phyloP scores from a whole-genome alignment of 2,329 filamentous ascomycete species.

The Paecilomyces niveus region DNA sequence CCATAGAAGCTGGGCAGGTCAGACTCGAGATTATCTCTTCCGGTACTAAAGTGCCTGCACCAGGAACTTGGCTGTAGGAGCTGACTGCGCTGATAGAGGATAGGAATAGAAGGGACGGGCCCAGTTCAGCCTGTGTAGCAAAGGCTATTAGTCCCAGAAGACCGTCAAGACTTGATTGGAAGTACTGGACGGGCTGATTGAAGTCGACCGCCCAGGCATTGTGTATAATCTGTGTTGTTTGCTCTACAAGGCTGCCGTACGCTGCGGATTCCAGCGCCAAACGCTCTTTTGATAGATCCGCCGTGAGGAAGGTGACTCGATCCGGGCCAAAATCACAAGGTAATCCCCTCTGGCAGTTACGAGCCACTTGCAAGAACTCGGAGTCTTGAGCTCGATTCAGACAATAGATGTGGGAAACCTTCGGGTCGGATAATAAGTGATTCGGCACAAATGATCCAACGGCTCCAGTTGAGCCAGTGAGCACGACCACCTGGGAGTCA shows the following conservation, averaged over 20 bases:
- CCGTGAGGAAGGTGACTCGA: constrained; percentile 29
- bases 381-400: constrained; percentile 40
- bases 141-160: no score
- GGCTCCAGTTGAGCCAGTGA: constrained; percentile 40
- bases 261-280: constrained; percentile 10
- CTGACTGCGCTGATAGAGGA: not conserved
- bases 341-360: constrained; percentile 30
- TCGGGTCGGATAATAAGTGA: constrained; percentile 21
- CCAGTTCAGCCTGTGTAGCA: no score
- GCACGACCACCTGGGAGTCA: no score
- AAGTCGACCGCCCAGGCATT: constrained; percentile 27
- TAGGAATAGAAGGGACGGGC: constrained; percentile 6
- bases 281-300: constrained; percentile 10
- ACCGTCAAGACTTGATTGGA: no score
- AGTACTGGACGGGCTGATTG: constrained; percentile 18
- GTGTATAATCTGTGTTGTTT: constrained; percentile 18
- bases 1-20: no score
- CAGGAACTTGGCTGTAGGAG: no score
- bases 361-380: constrained; percentile 30
- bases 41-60: no score
- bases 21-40: no score
- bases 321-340: constrained; percentile 6
- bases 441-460: constrained; percentile 41
- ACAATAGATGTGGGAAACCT: constrained; percentile 36
- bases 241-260: constrained; percentile 7